These are phyloP conservation scores for Schoenoplectus triqueter DNA, from an alignment of 202 grass and related monocot species.

Conservation along the genomic window DNA sequence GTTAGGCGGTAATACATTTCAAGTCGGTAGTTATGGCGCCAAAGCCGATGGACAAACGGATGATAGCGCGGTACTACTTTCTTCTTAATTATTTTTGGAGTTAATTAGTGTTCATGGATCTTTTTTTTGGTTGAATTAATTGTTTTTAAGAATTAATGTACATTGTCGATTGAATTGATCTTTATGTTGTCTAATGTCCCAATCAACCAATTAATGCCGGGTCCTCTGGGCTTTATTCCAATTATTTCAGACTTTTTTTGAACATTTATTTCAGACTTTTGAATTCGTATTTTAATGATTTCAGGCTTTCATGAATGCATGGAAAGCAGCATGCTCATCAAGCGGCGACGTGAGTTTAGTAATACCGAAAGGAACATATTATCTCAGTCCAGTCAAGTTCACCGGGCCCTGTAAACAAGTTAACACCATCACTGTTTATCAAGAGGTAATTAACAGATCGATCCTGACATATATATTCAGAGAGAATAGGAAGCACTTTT, in stretches of 20 bases:
- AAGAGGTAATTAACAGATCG: background rate
- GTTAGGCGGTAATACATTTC: constrained; percentile 13
- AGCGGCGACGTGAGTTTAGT: constrained; percentile 37
- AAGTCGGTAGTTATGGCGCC: constrained; percentile 39
- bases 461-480: background rate
- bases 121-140: background rate
- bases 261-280: background rate
- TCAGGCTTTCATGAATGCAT: constrained; percentile 70
- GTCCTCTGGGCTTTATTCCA: too few species aligned
- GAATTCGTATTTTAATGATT: background rate
- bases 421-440: constrained; percentile 42
- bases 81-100: background rate
- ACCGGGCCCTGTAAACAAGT: constrained; percentile 56
- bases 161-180: background rate
- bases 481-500: background rate
- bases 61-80: constrained; percentile 27
- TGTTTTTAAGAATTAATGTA: background rate
- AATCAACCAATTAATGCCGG: too few species aligned
- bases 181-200: too few species aligned
- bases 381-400: constrained; percentile 58
- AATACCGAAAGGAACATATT: constrained; percentile 54
- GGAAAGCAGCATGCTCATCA: constrained; percentile 60
- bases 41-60: constrained; percentile 23
- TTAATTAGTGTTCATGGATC: background rate
- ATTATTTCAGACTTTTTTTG: background rate